Base-by-base conservation (phyloP, 306 rosid species). In the Vachellia collinsii region DNA sequence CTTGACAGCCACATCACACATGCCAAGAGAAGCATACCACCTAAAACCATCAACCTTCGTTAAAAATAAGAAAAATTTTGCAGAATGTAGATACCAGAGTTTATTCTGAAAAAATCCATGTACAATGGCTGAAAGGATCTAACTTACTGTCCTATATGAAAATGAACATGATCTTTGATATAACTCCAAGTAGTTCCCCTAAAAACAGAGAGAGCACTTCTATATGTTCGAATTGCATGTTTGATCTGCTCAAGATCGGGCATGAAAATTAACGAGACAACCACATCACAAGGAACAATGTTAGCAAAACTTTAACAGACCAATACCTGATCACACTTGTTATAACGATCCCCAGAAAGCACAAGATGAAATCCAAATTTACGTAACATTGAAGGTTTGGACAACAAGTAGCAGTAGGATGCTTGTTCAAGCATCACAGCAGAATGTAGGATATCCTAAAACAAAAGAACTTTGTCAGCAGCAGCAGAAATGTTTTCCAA, bases 391-490 rank as follows among this genome's bases (percentile, higher is more conserved):
- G 98, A 94, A 81, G 99, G 99, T 81, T 86, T 90, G 79, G 98
- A 89, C 86, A 90, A 54, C 86, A 92, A 84, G 88, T 91, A 95
- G 84, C 99, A 95, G 84, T 91, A 92, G 9, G 99, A 92, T 53
- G 99, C 99, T 92, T 95, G 99, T 90, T 95, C 99, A 74, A 93
- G 98, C 96, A 95, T 93, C 73, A 95, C 98, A 65, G 98, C 99
- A 48, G 99, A 91, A 81, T 87, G 96, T 78, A 95, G 87, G 75
- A 88, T 90, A 80, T 95, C 99, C 99, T 95, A 80, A 72, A 64
- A 72, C 65, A 72, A 72, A 67, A 85, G 69, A 72, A 79, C 84
- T 23, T 47, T 68, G 85, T 89, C 81, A 87, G 79, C 47, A 64
- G 73, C 76, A 70, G 76, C 85, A 84, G 86, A 74, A 25, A 71